Percentiles rank a stretch among this genome's conserved stretches.
Conservation (phyloP, 768 basidiomycete genomes). For the Lenzites betulinus region DNA sequence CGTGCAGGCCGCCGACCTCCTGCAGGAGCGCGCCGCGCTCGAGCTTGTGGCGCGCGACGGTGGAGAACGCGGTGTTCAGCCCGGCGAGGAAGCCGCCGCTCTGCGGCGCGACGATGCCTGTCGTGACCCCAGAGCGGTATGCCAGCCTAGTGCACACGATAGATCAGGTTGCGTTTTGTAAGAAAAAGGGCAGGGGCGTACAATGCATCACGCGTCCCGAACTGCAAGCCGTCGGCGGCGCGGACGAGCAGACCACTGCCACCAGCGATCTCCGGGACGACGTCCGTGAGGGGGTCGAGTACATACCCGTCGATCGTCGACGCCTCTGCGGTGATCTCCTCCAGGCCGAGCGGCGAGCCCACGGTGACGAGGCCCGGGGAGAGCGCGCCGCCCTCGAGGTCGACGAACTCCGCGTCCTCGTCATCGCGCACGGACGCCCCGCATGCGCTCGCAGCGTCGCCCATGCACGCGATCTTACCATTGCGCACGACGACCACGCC, state of each 20-base stretch:
- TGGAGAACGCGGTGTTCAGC: conserved; percentile 41
- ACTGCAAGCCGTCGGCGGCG: conserved; percentile 76
- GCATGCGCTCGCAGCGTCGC: conserved; percentile 32
- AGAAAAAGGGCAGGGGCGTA: conserved; percentile 29
- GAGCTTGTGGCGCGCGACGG: conserved; percentile 40
- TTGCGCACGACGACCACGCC: conserved; percentile 52
- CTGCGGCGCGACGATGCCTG: conserved; percentile 45
- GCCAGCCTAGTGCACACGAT: conserved; percentile 54
- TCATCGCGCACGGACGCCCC: not conserved
- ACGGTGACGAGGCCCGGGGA: conserved; percentile 65
- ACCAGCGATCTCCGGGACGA: conserved; percentile 39
- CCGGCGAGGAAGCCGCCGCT: conserved; percentile 41
- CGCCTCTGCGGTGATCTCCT: conserved; percentile 67
- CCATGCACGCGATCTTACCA: conserved; percentile 59
- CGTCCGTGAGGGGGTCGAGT: conserved; percentile 45
- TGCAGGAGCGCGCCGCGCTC: conserved; percentile 43
- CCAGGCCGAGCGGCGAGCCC: conserved; percentile 65
- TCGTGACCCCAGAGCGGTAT: conserved; percentile 47
- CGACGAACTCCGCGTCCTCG: conserved; percentile 38
- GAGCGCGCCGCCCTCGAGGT: conserved; percentile 70
- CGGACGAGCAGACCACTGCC: conserved; percentile 44
- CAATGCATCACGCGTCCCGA: conserved; percentile 60
- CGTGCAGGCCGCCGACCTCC: conserved; percentile 39
- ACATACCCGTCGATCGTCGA: conserved; percentile 56
- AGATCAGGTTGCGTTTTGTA: too few relatives aligned